phyloP scores from a whole-genome alignment of 2,329 filamentous ascomycete genomes.

The Aspergillus neoniger region DNA sequence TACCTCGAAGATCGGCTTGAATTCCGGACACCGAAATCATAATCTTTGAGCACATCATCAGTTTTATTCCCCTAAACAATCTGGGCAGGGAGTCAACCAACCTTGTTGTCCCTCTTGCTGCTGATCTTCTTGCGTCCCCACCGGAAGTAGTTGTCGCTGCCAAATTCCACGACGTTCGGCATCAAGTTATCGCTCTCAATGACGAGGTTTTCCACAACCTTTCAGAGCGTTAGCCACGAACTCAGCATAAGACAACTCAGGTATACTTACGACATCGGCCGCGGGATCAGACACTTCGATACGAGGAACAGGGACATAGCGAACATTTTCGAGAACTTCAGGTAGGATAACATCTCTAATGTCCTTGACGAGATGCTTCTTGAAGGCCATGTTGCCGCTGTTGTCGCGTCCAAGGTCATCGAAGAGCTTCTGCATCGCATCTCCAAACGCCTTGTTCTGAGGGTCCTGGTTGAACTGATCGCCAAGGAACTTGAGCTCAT shows the following conservation, averaged over 20 bases:
- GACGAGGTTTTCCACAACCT: conserved; percentile 86
- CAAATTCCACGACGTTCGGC: conserved; percentile 86
- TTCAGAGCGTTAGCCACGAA: conserved; percentile 15
- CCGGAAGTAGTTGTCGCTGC: conserved; percentile 90
- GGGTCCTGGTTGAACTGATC: conserved; percentile 87
- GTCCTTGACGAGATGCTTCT: conserved; percentile 89
- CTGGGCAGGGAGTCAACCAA: conserved; percentile 4
- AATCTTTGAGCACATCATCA: conserved; percentile 40
- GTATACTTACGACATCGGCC: conserved; percentile 65
- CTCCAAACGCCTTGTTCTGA: conserved; percentile 78
- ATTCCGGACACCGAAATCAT: conserved; percentile 86
- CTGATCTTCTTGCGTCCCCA: conserved; percentile 87
- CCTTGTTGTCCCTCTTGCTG: conserved; percentile 79
- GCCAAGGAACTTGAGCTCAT: conserved; percentile 86
- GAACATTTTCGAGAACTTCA: conserved; percentile 75
- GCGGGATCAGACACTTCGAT: conserved; percentile 87
- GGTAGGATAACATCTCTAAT: conserved; percentile 84
- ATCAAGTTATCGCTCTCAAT: conserved; percentile 96
- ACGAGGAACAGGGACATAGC: conserved; percentile 88
- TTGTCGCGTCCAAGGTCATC: conserved; percentile 84
- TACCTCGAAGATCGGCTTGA: conserved; percentile 78
- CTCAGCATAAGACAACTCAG: too few species aligned
- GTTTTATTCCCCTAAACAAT: neutral
- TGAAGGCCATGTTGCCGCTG: conserved; percentile 83
- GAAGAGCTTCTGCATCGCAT: conserved; percentile 81